Evolutionary conservation across 2,329 filamentous ascomycete genomes (phyloP).

Genomic region (Paraphoma chrysanthemicola): DNA sequence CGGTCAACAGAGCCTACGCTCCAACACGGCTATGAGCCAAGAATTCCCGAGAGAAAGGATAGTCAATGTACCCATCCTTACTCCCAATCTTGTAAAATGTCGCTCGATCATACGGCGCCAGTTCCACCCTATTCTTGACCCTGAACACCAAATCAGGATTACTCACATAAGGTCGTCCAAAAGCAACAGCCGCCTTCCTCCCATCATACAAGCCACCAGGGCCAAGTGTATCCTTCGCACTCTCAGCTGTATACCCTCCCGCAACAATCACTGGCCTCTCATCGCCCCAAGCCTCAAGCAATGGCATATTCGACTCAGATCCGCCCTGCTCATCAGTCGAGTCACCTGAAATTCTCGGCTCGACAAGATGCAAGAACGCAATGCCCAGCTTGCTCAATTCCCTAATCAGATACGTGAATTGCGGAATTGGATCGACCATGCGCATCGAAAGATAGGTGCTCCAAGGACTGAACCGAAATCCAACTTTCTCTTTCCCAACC

Average conservation of each 20-base stretch:
- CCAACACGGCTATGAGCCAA: not conserved
- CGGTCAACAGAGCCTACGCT: not conserved
- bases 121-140: constrained; percentile 46
- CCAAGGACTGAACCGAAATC: constrained; percentile 67
- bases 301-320: constrained; percentile 2
- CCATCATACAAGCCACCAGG: constrained; percentile 29
- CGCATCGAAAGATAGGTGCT: constrained; percentile 68
- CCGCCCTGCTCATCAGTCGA: constrained; percentile 39
- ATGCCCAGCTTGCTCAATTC: constrained; percentile 58
- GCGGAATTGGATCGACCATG: constrained; percentile 61
- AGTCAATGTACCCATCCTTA: constrained; percentile 20
- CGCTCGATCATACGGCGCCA: constrained; percentile 50
- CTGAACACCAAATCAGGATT: constrained; percentile 56
- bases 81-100: constrained; percentile 17
- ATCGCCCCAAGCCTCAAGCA: constrained; percentile 12
- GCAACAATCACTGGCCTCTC: constrained; percentile 44
- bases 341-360: constrained; percentile 58
- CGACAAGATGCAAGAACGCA: constrained; percentile 57
- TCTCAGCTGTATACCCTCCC: constrained; percentile 48
- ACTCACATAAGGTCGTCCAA: constrained; percentile 54
- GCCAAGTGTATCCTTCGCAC: constrained; percentile 34
- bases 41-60: constrained; percentile 2
- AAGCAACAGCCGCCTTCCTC: constrained; percentile 49
- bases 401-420: constrained; percentile 62
- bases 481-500: constrained; percentile 61